These are phyloP conservation scores for Allium cepa DNA, from an alignment of 106 monocot genomes.

Conservation along the genomic window DNA sequence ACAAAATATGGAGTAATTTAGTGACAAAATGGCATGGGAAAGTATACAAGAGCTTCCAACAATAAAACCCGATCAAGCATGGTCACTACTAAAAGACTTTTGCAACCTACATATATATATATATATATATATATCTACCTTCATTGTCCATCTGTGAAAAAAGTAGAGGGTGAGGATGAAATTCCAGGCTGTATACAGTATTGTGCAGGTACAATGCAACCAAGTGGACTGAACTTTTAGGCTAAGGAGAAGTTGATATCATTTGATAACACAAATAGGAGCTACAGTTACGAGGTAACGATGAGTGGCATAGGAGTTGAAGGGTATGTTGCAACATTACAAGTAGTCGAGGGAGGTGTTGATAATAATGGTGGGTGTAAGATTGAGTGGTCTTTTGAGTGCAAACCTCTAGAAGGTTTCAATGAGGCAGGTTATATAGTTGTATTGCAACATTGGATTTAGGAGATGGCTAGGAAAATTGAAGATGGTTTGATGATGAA, in stretches of 20 bases:
- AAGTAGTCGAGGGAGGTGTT: background rate
- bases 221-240: background rate
- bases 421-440: too few relatives aligned
- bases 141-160: conserved; percentile 4
- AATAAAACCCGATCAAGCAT: conserved; percentile 6
- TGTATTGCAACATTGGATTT: too few relatives aligned
- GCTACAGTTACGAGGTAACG: conserved; percentile 19
- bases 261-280: conserved; percentile 6
- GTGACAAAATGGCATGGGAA: background rate
- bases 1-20: background rate
- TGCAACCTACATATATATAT: conserved; percentile 23
- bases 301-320: conserved; percentile 21
- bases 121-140: conserved; percentile 22
- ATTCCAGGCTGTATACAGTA: conserved; percentile 8
- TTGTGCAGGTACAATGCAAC: background rate
- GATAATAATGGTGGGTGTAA: conserved; percentile 8
- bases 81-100: conserved; percentile 25
- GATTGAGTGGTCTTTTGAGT: conserved; percentile 19
- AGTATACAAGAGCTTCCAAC: background rate
- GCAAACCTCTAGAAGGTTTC: too few relatives aligned
- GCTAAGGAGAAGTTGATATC: conserved; percentile 20
- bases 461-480: too few relatives aligned
- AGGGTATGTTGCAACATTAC: conserved; percentile 9
- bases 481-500: too few relatives aligned
- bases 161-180: background rate